Conservation (phyloP, 1,284 basidiomycete genomes). For the Microbotryomycetes sp. region DNA sequence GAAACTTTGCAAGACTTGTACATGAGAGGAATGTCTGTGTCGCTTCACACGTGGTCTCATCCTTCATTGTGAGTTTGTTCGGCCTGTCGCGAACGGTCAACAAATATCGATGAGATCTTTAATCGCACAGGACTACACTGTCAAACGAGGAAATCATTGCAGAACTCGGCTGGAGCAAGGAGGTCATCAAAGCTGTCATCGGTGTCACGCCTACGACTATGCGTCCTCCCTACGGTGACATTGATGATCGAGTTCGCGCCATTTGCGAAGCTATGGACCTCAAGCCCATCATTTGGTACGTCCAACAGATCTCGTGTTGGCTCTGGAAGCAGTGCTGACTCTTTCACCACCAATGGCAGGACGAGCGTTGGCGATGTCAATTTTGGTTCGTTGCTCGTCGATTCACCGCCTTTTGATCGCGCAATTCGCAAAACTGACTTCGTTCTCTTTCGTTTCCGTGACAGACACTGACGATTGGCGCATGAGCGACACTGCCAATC, state of each 20-base stretch:
- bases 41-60: conserved; percentile 26
- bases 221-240: conserved; percentile 43
- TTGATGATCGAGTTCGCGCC: conserved; percentile 78
- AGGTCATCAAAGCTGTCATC: conserved; percentile 55
- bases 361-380: conserved; percentile 34
- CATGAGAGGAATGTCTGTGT: conserved; percentile 20
- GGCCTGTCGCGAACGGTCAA: conserved; percentile 45
- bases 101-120: conserved; percentile 48
- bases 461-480: conserved; percentile 20
- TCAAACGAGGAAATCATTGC: conserved; percentile 82
- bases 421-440: neutral
- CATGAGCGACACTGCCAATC: conserved; percentile 47
- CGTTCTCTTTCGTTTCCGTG: neutral
- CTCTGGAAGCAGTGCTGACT: conserved; percentile 17
- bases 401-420: no score
- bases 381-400: neutral
- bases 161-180: conserved; percentile 83
- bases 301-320: conserved; percentile 29
- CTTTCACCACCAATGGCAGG: conserved; percentile 42
- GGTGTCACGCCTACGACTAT: conserved; percentile 39
- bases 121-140: conserved; percentile 54
- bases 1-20: conserved; percentile 60
- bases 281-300: conserved; percentile 72
- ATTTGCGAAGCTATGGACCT: conserved; percentile 72
- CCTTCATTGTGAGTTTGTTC: neutral